Percentiles rank a stretch among this genome's conserved stretches.
Evolutionary conservation across 352 stramenopile species (phyloP).

Genomic region (Globisporangium spinosum): DNA sequence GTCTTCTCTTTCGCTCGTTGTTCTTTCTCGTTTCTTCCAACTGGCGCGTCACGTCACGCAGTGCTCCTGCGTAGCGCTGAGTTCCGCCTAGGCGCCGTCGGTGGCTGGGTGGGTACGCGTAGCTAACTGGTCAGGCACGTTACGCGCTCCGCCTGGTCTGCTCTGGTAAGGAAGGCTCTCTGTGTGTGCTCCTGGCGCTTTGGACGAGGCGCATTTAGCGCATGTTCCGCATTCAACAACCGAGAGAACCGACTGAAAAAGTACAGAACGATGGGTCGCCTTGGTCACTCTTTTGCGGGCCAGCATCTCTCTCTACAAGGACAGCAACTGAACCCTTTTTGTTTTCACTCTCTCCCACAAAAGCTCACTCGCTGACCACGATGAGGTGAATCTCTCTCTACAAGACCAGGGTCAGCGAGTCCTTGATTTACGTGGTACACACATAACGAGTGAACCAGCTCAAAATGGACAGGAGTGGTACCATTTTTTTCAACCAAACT

Average conservation of each 20-base stretch:
- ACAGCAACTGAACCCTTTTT: background rate
- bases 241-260: background rate
- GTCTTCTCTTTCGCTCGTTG: background rate
- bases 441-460: background rate
- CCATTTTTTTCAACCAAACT: too few relatives aligned
- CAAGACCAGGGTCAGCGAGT: background rate
- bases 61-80: background rate
- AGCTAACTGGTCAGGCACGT: background rate
- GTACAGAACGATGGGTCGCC: conserved; percentile 4
- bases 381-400: background rate
- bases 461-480: too few relatives aligned
- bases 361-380: background rate
- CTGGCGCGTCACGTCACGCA: background rate
- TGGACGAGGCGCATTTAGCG: background rate
- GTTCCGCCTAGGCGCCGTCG: background rate
- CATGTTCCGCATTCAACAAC: conserved; percentile 2
- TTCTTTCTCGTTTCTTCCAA: background rate
- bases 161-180: background rate
- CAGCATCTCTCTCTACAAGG: conserved; percentile 9
- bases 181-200: background rate
- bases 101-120: background rate
- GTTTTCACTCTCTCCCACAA: background rate
- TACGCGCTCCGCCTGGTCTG: background rate
- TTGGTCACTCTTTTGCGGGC: background rate
- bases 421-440: background rate